A percentile compares a stretch with the other conserved stretches of the same genome.
Evolutionary conservation across 2,329 filamentous ascomycete species (phyloP).

Genomic region (Myriosclerotinia duriaeana): DNA sequence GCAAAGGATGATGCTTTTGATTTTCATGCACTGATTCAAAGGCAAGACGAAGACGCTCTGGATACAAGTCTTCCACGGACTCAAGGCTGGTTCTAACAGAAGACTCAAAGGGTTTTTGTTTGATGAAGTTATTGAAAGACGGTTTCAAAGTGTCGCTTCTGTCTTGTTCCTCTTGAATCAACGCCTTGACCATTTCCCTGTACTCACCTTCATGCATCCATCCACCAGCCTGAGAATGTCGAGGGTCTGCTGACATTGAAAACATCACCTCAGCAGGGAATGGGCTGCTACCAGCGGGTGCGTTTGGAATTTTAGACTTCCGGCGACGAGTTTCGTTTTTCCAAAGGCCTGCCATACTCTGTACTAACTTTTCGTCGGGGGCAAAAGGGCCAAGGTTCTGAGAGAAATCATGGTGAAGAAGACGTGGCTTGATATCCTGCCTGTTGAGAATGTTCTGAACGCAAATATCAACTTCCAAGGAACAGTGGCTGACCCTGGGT

Average conservation of each 20-base stretch:
- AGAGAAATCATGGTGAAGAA: constrained; percentile 81
- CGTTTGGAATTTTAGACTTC: constrained; percentile 67
- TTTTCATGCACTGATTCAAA: constrained; percentile 42
- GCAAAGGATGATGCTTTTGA: constrained; percentile 22
- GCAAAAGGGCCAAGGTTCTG: constrained; percentile 66
- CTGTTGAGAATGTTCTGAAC: constrained; percentile 88
- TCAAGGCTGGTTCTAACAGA: constrained; percentile 74
- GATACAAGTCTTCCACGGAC: constrained; percentile 85
- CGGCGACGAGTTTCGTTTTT: constrained; percentile 81
- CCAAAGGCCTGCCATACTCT: constrained; percentile 94
- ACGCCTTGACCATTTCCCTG: constrained; percentile 59
- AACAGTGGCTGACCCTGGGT: constrained; percentile 81
- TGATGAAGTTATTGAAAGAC: constrained; percentile 67
- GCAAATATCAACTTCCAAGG: constrained; percentile 85
- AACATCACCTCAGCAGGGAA: constrained; percentile 80
- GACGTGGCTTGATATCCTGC: constrained; percentile 69
- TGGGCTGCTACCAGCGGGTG: constrained; percentile 65
- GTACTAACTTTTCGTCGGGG: constrained; percentile 75
- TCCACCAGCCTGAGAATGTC: constrained; percentile 68
- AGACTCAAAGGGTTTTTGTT: constrained; percentile 52
- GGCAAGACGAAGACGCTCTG: constrained; percentile 57
- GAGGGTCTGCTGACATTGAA: constrained; percentile 82
- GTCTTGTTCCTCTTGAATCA: constrained; percentile 64
- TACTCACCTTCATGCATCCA: constrained; percentile 95
- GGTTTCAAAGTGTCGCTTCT: constrained; percentile 47